These are phyloP conservation scores for Taiozyma onychis DNA, from an alignment of 1,139 yeast species.

Conservation along the genomic window DNA sequence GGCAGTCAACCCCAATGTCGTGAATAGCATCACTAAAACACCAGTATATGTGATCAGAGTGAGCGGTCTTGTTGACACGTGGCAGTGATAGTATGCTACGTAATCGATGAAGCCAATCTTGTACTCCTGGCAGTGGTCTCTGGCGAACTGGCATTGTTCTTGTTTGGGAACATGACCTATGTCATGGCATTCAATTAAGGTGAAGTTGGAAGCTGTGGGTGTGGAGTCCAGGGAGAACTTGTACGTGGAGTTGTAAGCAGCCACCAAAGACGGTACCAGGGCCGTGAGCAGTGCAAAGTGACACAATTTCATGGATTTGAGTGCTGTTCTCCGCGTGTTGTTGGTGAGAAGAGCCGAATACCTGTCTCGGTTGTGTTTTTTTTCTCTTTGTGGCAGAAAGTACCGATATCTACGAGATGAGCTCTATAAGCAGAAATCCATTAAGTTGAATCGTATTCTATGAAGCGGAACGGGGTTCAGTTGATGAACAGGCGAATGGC, in stretches of 20 bases:
- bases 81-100: constrained; percentile 37
- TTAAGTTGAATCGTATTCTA: background rate
- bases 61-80: constrained; percentile 18
- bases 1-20: constrained; percentile 68
- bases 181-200: constrained; percentile 11
- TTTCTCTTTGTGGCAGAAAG: background rate
- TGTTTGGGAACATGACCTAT: constrained; percentile 22
- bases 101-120: constrained; percentile 40
- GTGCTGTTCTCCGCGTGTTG: background rate
- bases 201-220: background rate
- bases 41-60: constrained; percentile 19
- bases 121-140: constrained; percentile 34
- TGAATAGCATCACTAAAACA: constrained; percentile 39
- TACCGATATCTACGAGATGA: background rate
- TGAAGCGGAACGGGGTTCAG: background rate
- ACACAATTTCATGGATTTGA: background rate
- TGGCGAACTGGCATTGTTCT: constrained; percentile 42
- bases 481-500: background rate
- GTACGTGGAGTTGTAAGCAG: background rate
- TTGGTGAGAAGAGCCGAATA: background rate
- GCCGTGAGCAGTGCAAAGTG: background rate
- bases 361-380: background rate
- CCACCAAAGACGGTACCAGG: background rate
- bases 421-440: background rate
- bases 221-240: background rate